Conservation (phyloP, 495 filamentous ascomycete species). For the Neurospora tetraspora region DNA sequence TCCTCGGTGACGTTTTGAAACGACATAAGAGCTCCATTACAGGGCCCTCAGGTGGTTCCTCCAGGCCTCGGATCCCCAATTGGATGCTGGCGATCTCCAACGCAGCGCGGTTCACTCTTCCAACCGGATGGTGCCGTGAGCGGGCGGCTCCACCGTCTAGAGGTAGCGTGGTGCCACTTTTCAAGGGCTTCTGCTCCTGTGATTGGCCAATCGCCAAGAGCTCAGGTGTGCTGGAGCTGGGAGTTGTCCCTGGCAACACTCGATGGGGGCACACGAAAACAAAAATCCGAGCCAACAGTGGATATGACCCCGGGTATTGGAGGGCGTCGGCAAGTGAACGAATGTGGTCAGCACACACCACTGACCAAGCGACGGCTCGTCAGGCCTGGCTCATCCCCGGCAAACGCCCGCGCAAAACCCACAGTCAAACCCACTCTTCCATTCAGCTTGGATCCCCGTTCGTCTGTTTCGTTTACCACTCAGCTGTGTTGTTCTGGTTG, state of each 20-base stretch:
- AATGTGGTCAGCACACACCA: neutral
- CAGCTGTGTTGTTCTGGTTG: neutral
- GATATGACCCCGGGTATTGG: neutral
- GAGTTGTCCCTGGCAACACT: constrained; percentile 10
- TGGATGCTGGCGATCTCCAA: neutral
- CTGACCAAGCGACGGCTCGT: neutral
- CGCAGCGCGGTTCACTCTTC: neutral
- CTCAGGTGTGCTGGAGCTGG: neutral
- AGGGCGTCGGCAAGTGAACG: neutral
- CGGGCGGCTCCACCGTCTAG: neutral
- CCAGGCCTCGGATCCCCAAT: neutral
- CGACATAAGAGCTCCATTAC: neutral
- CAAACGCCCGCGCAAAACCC: neutral
- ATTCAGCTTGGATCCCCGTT: neutral
- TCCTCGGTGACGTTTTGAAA: neutral
- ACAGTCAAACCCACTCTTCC: neutral
- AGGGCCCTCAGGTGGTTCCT: neutral
- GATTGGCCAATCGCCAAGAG: neutral
- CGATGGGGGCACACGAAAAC: constrained; percentile 11
- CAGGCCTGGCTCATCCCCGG: neutral
- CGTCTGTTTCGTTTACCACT: neutral
- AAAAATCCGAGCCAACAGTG: constrained; percentile 10
- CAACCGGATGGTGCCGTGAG: neutral
- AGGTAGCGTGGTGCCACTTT: constrained; percentile 3
- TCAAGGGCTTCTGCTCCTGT: neutral